These are phyloP conservation scores for Lindgomyces ingoldianus DNA, from an alignment of 495 filamentous ascomycete genomes.

Conservation along the genomic window DNA sequence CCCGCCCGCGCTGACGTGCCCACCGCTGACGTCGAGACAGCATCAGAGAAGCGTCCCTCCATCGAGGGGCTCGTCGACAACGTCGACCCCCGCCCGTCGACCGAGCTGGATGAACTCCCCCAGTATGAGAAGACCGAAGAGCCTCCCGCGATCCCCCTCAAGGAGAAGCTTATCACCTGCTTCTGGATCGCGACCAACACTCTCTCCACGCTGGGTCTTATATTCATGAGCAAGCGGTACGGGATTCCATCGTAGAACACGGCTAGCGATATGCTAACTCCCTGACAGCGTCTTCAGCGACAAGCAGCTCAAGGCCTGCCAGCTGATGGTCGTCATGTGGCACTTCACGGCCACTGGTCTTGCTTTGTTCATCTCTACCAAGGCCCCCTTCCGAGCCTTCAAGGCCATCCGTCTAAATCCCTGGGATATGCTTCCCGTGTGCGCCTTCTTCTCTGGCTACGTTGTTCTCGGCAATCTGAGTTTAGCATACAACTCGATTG, in stretches of 20 bases:
- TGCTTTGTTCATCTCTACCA: conserved; percentile 42
- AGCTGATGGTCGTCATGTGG: conserved; percentile 44
- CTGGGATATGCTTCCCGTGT: conserved; percentile 46
- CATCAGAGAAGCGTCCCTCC: conserved; percentile 36
- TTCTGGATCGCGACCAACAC: conserved; percentile 38
- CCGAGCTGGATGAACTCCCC: conserved; percentile 32
- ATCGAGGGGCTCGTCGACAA: conserved; percentile 34
- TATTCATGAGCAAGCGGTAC: conserved; percentile 38
- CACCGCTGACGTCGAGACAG: conserved; percentile 3
- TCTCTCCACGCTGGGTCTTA: conserved; percentile 32
- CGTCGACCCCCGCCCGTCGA: conserved; percentile 26
- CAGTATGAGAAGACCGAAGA: conserved; percentile 21
- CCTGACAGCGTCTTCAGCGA: conserved; percentile 37
- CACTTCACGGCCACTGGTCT: conserved; percentile 47
- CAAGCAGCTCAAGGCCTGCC: conserved; percentile 33
- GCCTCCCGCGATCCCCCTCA: conserved; percentile 21
- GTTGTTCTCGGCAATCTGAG: conserved; percentile 47
- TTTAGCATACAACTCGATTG: conserved; percentile 46
- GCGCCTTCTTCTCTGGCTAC: conserved; percentile 47
- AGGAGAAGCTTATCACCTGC: conserved; percentile 35
- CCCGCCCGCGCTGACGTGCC: background rate
- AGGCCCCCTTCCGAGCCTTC: conserved; percentile 45
- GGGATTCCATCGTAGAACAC: background rate
- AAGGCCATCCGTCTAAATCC: conserved; percentile 43
- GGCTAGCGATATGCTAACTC: conserved; percentile 13